Conservation (phyloP, 2,329 filamentous ascomycete genomes). For the Hysterium pulicare region DNA sequence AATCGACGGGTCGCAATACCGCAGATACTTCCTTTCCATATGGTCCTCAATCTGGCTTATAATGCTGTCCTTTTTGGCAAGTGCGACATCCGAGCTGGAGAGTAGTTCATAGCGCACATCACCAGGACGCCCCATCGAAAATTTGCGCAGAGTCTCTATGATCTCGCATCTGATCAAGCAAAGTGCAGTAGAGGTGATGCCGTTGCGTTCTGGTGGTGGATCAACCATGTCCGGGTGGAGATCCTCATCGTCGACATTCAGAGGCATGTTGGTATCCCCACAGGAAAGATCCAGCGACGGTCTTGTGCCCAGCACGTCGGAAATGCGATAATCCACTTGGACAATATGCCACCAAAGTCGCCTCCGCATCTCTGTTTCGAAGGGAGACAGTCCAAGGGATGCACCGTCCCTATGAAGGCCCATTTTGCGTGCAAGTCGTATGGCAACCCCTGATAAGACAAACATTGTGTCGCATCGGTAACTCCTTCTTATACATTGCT, state of each 20-base stretch:
- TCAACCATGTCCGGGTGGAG: slow-evolving; percentile 36
- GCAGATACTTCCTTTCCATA: slow-evolving; percentile 3
- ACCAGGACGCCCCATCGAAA: not conserved
- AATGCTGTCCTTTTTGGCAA: slow-evolving; percentile 1
- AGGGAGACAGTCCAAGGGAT: slow-evolving; percentile 51
- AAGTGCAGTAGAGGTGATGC: slow-evolving; percentile 40
- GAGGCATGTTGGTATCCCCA: slow-evolving; percentile 29
- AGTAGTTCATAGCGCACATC: slow-evolving; percentile 1
- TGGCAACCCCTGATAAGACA: slow-evolving; percentile 16
- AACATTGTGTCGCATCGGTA: not conserved
- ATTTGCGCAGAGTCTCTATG: slow-evolving; percentile 1
- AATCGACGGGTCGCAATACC: slow-evolving; percentile 1
- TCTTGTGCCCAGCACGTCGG: not conserved
- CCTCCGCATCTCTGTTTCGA: slow-evolving; percentile 36
- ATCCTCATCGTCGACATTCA: slow-evolving; percentile 48
- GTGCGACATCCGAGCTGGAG: not conserved
- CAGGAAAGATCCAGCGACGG: not conserved
- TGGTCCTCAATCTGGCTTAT: slow-evolving; percentile 1
- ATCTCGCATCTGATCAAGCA: slow-evolving; percentile 4
- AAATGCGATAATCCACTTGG: not conserved
- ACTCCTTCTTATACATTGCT: not conserved
- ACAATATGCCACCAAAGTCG: slow-evolving; percentile 31
- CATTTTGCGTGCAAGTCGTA: slow-evolving; percentile 54
- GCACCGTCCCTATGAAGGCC: slow-evolving; percentile 60
- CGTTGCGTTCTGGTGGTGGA: slow-evolving; percentile 17